phyloP scores from a whole-genome alignment of 2,329 filamentous ascomycete genomes.

The Scopulariopsis brevicaulis region DNA sequence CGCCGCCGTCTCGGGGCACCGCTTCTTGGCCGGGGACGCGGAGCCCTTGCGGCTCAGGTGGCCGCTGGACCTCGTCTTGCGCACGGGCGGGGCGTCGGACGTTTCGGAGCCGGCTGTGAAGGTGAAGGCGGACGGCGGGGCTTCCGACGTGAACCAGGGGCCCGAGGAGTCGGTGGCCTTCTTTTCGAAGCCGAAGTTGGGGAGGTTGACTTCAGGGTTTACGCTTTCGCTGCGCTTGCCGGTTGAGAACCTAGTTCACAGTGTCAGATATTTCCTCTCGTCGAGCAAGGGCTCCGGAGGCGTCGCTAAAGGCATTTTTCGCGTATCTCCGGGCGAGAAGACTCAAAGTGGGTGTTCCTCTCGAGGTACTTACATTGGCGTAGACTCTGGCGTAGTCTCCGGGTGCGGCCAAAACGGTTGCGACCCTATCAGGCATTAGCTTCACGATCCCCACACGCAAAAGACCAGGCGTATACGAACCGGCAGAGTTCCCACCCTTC shows the following conservation, averaged over 20 bases:
- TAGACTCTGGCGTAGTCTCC: not conserved
- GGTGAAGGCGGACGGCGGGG: slow-evolving; percentile 2
- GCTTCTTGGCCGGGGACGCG: slow-evolving; percentile 1
- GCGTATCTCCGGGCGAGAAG: not conserved
- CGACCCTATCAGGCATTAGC: not conserved
- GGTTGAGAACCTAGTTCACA: not conserved
- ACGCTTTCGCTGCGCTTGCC: not conserved
- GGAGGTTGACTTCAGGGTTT: not conserved
- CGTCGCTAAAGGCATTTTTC: not conserved
- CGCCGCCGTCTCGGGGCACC: not conserved
- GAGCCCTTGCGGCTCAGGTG: not conserved
- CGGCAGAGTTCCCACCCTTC: not conserved
- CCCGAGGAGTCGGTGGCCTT: not conserved
- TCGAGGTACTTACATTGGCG: not conserved
- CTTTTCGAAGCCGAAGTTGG: not conserved
- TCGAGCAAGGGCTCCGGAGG: not conserved
- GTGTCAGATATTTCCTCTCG: not conserved
- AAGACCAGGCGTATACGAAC: not conserved
- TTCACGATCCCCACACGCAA: not conserved
- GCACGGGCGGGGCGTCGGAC: not conserved
- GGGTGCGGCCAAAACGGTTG: not conserved
- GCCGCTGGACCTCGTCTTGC: slow-evolving; percentile 3
- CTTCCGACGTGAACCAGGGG: not conserved
- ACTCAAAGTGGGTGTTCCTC: not conserved
- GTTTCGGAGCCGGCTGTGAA: slow-evolving; percentile 7